phyloP scores from a whole-genome alignment of 1,139 yeast genomes.

The Cylindricascospora bacillispora region DNA sequence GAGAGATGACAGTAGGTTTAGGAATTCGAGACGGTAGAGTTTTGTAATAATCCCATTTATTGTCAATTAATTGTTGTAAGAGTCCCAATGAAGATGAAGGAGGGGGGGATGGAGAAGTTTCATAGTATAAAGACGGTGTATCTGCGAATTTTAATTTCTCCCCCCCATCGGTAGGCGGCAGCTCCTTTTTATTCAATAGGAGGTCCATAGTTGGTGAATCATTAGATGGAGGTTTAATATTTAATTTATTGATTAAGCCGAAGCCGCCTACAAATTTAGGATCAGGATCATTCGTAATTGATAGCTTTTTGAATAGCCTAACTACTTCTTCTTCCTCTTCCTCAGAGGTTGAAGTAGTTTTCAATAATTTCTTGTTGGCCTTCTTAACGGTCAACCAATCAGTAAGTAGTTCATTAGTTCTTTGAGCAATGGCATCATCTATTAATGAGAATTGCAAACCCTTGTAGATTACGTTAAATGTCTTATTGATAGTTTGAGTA shows the following conservation, averaged over 20 bases:
- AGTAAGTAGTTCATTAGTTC: slow-evolving; percentile 24
- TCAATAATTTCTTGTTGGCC: too few relatives aligned
- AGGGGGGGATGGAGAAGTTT: neutral
- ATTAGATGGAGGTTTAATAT: too few relatives aligned
- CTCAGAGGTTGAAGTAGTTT: too few relatives aligned
- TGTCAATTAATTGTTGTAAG: neutral
- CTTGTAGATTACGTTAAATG: slow-evolving; percentile 29
- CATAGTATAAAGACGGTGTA: neutral
- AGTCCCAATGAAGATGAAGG: neutral
- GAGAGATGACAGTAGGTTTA: slow-evolving; percentile 1
- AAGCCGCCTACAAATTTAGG: too few relatives aligned
- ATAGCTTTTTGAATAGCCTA: too few relatives aligned
- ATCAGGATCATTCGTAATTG: too few relatives aligned
- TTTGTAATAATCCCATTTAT: slow-evolving; percentile 2
- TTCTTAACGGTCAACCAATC: too few relatives aligned
- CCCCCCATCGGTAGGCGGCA: too few relatives aligned
- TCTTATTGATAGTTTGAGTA: slow-evolving; percentile 23
- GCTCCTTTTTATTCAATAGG: too few relatives aligned
- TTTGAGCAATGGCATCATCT: slow-evolving; percentile 22
- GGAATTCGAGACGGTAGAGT: slow-evolving; percentile 1
- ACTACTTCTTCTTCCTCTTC: too few relatives aligned
- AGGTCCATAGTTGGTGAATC: too few relatives aligned
- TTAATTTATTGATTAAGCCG: too few relatives aligned
- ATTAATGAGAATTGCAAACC: slow-evolving; percentile 30
- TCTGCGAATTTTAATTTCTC: neutral